Conservation (phyloP, 495 filamentous ascomycete species). For the Cercophora sp. region DNA sequence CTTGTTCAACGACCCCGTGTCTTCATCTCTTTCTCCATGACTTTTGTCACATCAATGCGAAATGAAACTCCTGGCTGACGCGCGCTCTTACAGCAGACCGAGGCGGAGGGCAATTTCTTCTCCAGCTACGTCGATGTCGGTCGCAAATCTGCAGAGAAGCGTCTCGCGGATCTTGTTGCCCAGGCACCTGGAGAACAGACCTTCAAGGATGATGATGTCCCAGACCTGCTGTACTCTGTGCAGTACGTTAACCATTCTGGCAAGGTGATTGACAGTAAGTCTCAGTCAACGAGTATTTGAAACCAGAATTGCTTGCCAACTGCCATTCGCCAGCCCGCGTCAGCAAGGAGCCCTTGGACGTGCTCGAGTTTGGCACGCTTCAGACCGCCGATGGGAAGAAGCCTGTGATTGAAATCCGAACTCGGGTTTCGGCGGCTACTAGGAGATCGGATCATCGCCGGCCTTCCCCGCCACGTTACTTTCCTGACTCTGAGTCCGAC, state of each 20-base stretch:
- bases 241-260: constrained; percentile 3
- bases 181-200: not conserved
- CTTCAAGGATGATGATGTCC: constrained; percentile 19
- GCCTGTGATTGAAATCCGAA: constrained; percentile 35
- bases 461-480: not conserved
- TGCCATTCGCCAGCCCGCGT: constrained; percentile 26
- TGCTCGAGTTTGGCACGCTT: not conserved
- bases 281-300: not conserved
- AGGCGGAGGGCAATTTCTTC: not conserved
- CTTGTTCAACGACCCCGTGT: too few relatives aligned
- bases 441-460: not conserved
- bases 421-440: constrained; percentile 18
- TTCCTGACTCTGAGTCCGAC: not conserved
- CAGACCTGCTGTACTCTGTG: constrained; percentile 5
- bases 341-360: constrained; percentile 28
- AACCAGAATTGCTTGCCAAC: not conserved
- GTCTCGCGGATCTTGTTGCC: constrained; percentile 3
- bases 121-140: constrained; percentile 12
- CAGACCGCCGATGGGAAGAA: constrained; percentile 17
- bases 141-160: too few relatives aligned
- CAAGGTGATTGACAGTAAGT: constrained; percentile 4
- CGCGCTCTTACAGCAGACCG: too few relatives aligned
- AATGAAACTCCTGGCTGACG: not conserved
- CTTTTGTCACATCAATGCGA: not conserved
- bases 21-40: too few relatives aligned